These are phyloP conservation scores for Yamadazyma diospyri DNA, from an alignment of 1,139 yeast species.

Conservation along the genomic window DNA sequence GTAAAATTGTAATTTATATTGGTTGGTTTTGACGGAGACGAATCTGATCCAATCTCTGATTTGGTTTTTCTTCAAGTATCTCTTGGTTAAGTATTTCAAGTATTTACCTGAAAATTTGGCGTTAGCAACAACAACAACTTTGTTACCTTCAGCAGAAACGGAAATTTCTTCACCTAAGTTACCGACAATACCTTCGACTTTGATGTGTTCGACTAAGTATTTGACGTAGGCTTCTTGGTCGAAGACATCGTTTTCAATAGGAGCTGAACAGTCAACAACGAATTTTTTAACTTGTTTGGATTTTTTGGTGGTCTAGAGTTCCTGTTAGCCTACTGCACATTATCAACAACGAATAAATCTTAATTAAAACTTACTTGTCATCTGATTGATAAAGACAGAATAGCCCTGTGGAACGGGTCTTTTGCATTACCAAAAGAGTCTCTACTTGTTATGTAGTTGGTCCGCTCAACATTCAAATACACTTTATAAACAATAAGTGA, in stretches of 20 bases:
- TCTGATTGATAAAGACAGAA: slow-evolving; percentile 45
- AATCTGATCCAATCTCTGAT: slow-evolving; percentile 99
- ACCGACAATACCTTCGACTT: slow-evolving; percentile 95
- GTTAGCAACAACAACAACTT: slow-evolving; percentile 85
- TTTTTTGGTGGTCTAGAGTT: slow-evolving; percentile 70
- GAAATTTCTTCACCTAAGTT: slow-evolving; percentile 95
- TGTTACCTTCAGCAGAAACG: slow-evolving; percentile 79
- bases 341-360: slow-evolving; percentile 2
- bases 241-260: slow-evolving; percentile 95
- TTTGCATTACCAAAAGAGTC: slow-evolving; percentile 12
- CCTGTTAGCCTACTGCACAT: slow-evolving; percentile 59
- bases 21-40: slow-evolving; percentile 93
- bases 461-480: slow-evolving; percentile 7
- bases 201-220: slow-evolving; percentile 98
- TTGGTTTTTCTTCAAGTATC: slow-evolving; percentile 99
- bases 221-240: slow-evolving; percentile 98
- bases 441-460: slow-evolving; percentile 3
- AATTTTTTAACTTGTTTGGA: slow-evolving; percentile 80
- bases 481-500: neutral
- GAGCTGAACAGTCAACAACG: slow-evolving; percentile 95
- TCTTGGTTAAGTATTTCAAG: slow-evolving; percentile 98
- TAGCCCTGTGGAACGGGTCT: slow-evolving; percentile 47
- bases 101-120: slow-evolving; percentile 99
- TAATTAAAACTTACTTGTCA: slow-evolving; percentile 1
- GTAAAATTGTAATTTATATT: slow-evolving; percentile 99